Evolutionary conservation across 106 monocot species (phyloP).

Genomic region (Dendrobium chrysotoxum): DNA sequence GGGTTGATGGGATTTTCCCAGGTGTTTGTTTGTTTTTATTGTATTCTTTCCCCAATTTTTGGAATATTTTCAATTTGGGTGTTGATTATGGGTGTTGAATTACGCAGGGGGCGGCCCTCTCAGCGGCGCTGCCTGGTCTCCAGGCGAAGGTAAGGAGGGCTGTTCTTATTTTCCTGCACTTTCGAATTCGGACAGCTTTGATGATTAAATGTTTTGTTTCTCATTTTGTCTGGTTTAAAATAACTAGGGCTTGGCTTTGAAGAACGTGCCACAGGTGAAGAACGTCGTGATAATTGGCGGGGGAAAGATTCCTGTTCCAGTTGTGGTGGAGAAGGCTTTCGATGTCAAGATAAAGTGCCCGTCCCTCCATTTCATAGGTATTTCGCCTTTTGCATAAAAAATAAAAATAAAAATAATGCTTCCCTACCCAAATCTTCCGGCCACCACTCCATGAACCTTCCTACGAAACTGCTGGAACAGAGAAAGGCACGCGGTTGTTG

Average conservation of each 20-base stretch:
- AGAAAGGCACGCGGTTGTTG: no score
- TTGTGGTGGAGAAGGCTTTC: constrained; percentile 44
- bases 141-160: constrained; percentile 52
- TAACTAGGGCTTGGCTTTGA: constrained; percentile 44
- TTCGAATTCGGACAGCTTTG: neutral
- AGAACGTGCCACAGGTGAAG: constrained; percentile 45
- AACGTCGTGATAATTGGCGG: constrained; percentile 44
- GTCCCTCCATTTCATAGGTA: constrained; percentile 55
- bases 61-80: neutral
- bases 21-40: constrained; percentile 18
- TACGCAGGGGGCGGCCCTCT: constrained; percentile 77
- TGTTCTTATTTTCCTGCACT: neutral
- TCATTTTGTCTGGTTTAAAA: neutral
- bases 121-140: constrained; percentile 64
- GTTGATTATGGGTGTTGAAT: neutral
- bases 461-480: no score
- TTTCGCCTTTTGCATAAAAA: neutral
- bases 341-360: constrained; percentile 34
- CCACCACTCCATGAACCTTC: no score
- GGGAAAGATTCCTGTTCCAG: constrained; percentile 25
- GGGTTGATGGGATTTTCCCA: constrained; percentile 99
- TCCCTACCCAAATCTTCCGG: no score
- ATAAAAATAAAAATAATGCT: no score
- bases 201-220: neutral
- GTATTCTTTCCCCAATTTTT: neutral